Evolutionary conservation across 2,329 filamentous ascomycete genomes (phyloP).

Genomic region (Diaporthe helianthi): DNA sequence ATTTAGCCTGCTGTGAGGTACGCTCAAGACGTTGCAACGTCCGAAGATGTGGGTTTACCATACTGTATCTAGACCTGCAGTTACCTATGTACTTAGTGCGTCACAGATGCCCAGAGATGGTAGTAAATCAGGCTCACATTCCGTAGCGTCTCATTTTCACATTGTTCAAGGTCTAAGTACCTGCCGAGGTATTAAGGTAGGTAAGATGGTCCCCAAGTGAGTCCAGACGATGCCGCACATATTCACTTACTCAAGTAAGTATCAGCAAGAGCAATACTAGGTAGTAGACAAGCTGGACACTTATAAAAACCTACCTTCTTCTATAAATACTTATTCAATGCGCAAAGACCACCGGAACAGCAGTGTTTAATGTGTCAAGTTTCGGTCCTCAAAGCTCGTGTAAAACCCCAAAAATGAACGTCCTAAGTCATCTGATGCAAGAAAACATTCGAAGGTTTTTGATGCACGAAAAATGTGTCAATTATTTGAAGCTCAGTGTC

Average conservation of each 20-base stretch:
- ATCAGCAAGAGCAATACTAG: not conserved
- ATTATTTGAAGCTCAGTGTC: too few species aligned
- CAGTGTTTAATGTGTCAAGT: not conserved
- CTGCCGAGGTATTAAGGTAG: too few species aligned
- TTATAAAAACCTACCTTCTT: too few species aligned
- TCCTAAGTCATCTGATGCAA: not conserved
- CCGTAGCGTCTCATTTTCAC: not conserved
- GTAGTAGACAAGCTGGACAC: not conserved
- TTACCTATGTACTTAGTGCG: not conserved
- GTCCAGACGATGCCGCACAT: too few species aligned
- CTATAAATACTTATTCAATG: not conserved
- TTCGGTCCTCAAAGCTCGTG: too few species aligned
- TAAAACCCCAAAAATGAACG: not conserved
- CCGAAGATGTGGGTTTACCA: not conserved
- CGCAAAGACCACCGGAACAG: not conserved
- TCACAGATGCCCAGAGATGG: not conserved
- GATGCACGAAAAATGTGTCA: too few species aligned
- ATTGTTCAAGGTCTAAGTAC: too few species aligned
- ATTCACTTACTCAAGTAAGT: too few species aligned
- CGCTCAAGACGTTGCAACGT: too few species aligned
- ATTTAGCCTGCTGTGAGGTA: not conserved
- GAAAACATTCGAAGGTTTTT: too few species aligned
- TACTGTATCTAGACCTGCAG: not conserved
- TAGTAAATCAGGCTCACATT: not conserved
- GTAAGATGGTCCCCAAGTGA: not conserved